Evolutionary conservation across 257 asterid species (phyloP), one percentile per base, ranked within the genome.

Genomic region (Gardenia jasminoides): DNA sequence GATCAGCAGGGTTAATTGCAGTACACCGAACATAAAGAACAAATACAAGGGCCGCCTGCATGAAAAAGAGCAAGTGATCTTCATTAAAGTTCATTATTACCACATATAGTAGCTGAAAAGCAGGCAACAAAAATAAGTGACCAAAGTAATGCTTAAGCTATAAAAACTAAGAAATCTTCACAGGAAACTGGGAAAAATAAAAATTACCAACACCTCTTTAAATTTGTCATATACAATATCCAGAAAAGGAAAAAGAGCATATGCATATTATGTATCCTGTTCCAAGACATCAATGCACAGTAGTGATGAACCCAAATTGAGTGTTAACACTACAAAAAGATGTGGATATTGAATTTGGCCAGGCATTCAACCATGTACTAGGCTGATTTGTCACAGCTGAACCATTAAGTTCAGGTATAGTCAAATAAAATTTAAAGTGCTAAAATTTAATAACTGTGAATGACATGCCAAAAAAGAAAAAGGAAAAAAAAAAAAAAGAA

Each of bases 1-100:
- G 98, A 82, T 93, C 99, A 30, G 99, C 98, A 20, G 99, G 99
- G 87, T 96, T 96, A 82, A 96, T 96, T 77, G 99, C 99, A 70
- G 99, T 96, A 75, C 88, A 87, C 62, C 99, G 93, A 76, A 86
- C 98, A 82, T 96, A 96, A 36, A 96, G 94, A 86, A 93, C 82
- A 86, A 96, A 96, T 48, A 96, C 99, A 78, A 87, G 83, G 59
- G 92, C 85, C 58, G 94, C 99, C 99, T 96, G 90, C 89, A 88
- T 85, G 80, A 50, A 70, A 80, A 72, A 77, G 62, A 74, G 77
- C 62, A 67, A 52, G 31, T 59, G 72, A 58, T 47, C 31, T 11
- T 12, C 3, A 24, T 31, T 33, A 41, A 69, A 41, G 33, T 41
- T 48, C 74, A 69, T 17, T 30, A 66, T 66, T 28, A 69, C n/a